Evolutionary conservation across 805 yeast species (phyloP).

Genomic region (Limtongia smithiae): DNA sequence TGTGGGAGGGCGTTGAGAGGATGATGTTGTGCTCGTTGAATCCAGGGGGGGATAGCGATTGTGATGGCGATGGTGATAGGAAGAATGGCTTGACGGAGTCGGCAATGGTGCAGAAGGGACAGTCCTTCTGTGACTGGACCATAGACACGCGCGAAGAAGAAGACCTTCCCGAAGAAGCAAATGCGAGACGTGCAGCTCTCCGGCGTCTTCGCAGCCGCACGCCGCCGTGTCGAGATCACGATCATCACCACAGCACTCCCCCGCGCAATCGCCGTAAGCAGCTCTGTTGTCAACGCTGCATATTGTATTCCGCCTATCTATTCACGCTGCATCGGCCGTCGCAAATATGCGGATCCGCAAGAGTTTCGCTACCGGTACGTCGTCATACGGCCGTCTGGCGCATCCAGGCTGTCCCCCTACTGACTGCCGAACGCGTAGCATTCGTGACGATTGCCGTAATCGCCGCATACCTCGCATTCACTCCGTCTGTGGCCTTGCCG

Average conservation of each 20-base stretch:
- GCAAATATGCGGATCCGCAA: conserved; percentile 33
- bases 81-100: background rate
- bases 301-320: too few relatives aligned
- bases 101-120: too few relatives aligned
- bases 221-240: too few relatives aligned
- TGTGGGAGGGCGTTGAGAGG: conserved; percentile 10
- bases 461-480: conserved; percentile 35
- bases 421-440: conserved; percentile 19
- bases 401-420: background rate
- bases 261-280: too few relatives aligned
- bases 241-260: too few relatives aligned
- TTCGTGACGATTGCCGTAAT: conserved; percentile 29
- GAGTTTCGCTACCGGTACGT: conserved; percentile 33
- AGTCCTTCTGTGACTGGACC: background rate
- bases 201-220: too few relatives aligned
- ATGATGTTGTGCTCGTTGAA: conserved; percentile 2
- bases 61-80: background rate
- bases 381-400: background rate
- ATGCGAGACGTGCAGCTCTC: too few relatives aligned
- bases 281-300: too few relatives aligned
- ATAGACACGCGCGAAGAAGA: too few relatives aligned
- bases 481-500: conserved; percentile 38
- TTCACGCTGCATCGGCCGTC: too few relatives aligned
- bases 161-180: too few relatives aligned
- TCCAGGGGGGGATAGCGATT: background rate